Base-by-base conservation (phyloP, 345 rosid species). In the Hypericum perforatum region DNA sequence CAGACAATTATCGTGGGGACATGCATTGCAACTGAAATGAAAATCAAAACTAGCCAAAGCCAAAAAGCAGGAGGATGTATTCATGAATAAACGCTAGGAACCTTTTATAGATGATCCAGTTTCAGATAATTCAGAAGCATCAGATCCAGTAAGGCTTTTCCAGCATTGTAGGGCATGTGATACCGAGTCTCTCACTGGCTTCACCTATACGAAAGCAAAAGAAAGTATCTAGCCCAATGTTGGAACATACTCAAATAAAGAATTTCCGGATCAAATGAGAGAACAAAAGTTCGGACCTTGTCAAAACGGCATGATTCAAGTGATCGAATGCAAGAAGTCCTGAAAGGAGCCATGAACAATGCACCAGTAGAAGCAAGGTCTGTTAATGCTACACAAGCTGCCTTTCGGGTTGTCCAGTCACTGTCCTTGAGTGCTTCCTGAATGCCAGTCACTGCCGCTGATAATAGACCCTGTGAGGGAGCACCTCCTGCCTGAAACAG, bases 261-360 rank as follows among this genome's bases (percentile, higher is more conserved):
- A 13, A 13, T 2, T 14, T 37, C 53, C 59, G 3, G 15, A 43
- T 38, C 47, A 10, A 32, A 37, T 48, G 49, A 16, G 13, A 6
- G 11, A 36, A 13, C 53, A 49, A 1, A 3, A 59, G 32, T 57
- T 51, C 57, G 15, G 61, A 84, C 98, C 90, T 86, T 91, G 69
- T 91, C 98, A 78, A 91, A 91, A 63, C 96, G 96, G 65, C 96
- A 84, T 12, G 88, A 78, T 54, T 86, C 96, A 47, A 91, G 94
- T 67, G 84, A 79, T 43, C 56, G 60, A 42, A 82, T 73, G 70
- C 85, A 82, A 43, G 96, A 84, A 40, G 81, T 76, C 75, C 71
- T 84, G 53, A 86, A 78, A 58, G 79, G 61, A 62, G 73, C 89
- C 72, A 84, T 60, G 74, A 72, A 81, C 54, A 78, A 67, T 59